A percentile compares a stretch with the other conserved stretches of the same genome.
These are phyloP conservation scores for Pseudogymnoascus sp. DNA, from an alignment of 2,329 filamentous ascomycete species.

Conservation along the genomic window DNA sequence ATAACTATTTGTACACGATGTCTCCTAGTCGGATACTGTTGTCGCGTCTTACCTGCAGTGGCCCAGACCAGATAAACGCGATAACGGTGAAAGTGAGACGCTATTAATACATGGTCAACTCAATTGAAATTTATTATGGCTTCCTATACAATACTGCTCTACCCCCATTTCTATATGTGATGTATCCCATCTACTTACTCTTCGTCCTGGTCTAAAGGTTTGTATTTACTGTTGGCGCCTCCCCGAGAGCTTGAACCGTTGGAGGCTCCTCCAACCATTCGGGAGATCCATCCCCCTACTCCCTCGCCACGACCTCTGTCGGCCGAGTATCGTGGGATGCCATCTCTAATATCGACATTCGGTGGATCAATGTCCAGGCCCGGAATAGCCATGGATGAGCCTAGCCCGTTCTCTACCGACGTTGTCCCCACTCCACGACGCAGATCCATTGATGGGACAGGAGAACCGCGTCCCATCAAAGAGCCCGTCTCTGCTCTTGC, in stretches of 20 bases:
- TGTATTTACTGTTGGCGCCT: constrained; percentile 23
- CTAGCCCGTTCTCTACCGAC: constrained; percentile 31
- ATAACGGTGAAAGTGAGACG: neutral
- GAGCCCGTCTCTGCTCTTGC: constrained; percentile 74
- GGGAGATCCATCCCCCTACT: constrained; percentile 61
- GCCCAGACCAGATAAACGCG: neutral
- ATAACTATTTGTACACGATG: neutral
- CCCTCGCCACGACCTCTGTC: constrained; percentile 40
- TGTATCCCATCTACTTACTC: constrained; percentile 20
- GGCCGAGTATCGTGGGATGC: constrained; percentile 37
- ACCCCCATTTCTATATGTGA: constrained; percentile 6
- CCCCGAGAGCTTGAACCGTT: constrained; percentile 20
- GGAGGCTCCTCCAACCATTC: constrained; percentile 43
- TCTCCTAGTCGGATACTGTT: neutral
- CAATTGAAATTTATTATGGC: neutral
- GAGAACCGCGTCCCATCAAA: constrained; percentile 69
- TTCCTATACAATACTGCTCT: constrained; percentile 1
- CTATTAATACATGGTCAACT: neutral
- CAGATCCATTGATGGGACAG: constrained; percentile 68
- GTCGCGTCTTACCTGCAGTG: neutral
- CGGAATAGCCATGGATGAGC: constrained; percentile 63
- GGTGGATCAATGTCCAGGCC: constrained; percentile 77
- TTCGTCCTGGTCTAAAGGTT: constrained; percentile 37
- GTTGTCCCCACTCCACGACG: constrained; percentile 39
- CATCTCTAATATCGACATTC: constrained; percentile 44